Conservation (phyloP, 371 early-diverging fungal genomes). For the Lichtheimia corymbifera region DNA sequence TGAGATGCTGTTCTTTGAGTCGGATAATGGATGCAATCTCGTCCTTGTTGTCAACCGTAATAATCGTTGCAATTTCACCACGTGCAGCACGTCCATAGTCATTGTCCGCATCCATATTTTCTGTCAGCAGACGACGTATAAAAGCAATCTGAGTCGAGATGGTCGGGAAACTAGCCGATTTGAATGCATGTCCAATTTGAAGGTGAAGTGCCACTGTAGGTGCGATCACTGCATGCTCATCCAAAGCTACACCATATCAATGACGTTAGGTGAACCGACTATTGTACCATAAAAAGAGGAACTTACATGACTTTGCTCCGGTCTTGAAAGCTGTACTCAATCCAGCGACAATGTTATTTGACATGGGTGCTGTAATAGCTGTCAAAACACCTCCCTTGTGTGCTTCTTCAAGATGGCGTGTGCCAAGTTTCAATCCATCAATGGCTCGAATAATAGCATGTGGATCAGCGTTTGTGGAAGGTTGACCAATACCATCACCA, state of each 20-base stretch:
- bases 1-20: constrained; percentile 50
- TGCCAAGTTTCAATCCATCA: constrained; percentile 64
- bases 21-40: constrained; percentile 70
- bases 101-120: constrained; percentile 22
- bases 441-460: constrained; percentile 44
- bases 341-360: constrained; percentile 44
- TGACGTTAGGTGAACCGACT: too few relatives aligned
- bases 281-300: not conserved
- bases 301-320: constrained; percentile 19
- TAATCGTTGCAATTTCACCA: constrained; percentile 67
- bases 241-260: constrained; percentile 19
- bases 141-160: constrained; percentile 66
- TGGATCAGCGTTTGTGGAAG: constrained; percentile 24
- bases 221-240: constrained; percentile 30
- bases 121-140: constrained; percentile 54
- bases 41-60: constrained; percentile 65
- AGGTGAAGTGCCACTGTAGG: constrained; percentile 64
- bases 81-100: constrained; percentile 46
- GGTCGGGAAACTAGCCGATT: constrained; percentile 52
- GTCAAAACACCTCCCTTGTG: constrained; percentile 64
- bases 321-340: constrained; percentile 35
- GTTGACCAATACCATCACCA: constrained; percentile 47
- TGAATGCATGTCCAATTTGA: constrained; percentile 53
- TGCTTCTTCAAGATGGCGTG: constrained; percentile 58
- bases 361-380: constrained; percentile 54